A percentile compares a stretch with the other conserved stretches of the same genome.
phyloP scores from a whole-genome alignment of 306 rosid species.

The Datisca glomerata region DNA sequence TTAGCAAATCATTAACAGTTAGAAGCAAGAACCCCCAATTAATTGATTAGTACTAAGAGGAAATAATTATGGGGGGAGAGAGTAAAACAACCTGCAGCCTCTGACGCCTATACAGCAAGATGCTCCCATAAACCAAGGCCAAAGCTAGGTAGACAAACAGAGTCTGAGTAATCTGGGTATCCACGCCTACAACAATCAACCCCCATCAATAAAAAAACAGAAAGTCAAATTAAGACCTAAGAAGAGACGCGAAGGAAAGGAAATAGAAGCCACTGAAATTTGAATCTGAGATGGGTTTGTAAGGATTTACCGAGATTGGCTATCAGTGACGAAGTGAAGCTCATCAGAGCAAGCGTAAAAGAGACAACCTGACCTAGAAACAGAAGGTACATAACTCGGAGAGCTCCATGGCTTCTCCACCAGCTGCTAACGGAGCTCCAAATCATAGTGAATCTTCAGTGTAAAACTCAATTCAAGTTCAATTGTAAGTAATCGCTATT shows the following conservation, averaged over 20 bases:
- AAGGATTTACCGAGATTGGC: constrained; percentile 29
- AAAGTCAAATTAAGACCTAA: too few species aligned
- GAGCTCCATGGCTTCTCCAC: constrained; percentile 18
- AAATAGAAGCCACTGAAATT: not conserved
- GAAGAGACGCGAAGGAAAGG: too few species aligned
- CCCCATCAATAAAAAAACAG: not conserved
- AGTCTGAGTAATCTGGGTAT: constrained; percentile 47
- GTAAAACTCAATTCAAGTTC: not conserved
- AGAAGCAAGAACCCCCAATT: too few species aligned
- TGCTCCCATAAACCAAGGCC: constrained; percentile 46
- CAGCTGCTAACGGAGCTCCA: constrained; percentile 2
- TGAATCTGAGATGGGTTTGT: constrained; percentile 2
- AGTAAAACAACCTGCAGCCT: constrained; percentile 22
- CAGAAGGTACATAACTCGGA: constrained; percentile 20
- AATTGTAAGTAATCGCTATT: too few species aligned
- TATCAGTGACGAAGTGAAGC: constrained; percentile 50
- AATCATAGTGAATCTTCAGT: constrained; percentile 19
- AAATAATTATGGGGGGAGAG: not conserved
- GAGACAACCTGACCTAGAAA: constrained; percentile 53
- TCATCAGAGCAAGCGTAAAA: constrained; percentile 26
- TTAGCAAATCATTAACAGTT: too few species aligned
- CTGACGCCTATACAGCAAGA: constrained; percentile 40
- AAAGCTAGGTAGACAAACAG: constrained; percentile 27
- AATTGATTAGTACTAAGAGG: not conserved
- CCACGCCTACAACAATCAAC: constrained; percentile 37